Evolutionary conservation across 2,329 filamentous ascomycete genomes (phyloP), one percentile per base, ranked within the genome.

Genomic region (Colletotrichum lini): DNA sequence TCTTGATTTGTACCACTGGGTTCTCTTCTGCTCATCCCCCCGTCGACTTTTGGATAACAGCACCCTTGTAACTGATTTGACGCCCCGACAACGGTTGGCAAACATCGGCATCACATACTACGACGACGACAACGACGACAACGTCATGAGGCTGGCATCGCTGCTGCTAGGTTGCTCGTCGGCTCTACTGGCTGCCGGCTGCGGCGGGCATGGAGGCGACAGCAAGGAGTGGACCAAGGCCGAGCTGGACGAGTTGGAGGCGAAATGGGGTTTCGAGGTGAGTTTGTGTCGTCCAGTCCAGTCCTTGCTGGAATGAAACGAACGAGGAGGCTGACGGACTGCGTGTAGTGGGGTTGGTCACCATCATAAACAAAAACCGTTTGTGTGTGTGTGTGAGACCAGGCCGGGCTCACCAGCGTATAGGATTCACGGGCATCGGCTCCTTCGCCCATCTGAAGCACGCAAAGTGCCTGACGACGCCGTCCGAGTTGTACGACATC

Each of bases 381-480:
- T 9, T 16, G 42, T 8, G 15, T 26, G 15, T 26, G 15, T 26
- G 26, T 49, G 45, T 16, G 42, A 40, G 23, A 44, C 38, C 52
- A n/a, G 6, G 16, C 49, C 44, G 18, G 54, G 87, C 84, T 87
- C 89, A 89, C 86, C 85, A 35, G 49, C 21, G 26, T 53, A 15
- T n/a, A 73, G 72, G 66, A 1, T 96, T 94, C 79, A 87, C 88
- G 38, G 94, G 94, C 70, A 93, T 96, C 73, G 90, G 91, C 64
- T 91, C 91, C 45, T 95, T 94, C 80, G 93, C 92, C 49, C 93
- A 94, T 76, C 85, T 94, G 40, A 86, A 89, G 75, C 85, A 94
- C 74, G 85, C 89, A 73, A 93, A 91, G 78, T 94, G 92, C 76
- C 85, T 94, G 45, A 89, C 90, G n/a, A 87, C 87, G 57, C 91